A percentile compares a stretch with the other conserved stretches of the same genome.
Conservation (phyloP, 495 filamentous ascomycete species). For the Beverwykella pulmonaria region DNA sequence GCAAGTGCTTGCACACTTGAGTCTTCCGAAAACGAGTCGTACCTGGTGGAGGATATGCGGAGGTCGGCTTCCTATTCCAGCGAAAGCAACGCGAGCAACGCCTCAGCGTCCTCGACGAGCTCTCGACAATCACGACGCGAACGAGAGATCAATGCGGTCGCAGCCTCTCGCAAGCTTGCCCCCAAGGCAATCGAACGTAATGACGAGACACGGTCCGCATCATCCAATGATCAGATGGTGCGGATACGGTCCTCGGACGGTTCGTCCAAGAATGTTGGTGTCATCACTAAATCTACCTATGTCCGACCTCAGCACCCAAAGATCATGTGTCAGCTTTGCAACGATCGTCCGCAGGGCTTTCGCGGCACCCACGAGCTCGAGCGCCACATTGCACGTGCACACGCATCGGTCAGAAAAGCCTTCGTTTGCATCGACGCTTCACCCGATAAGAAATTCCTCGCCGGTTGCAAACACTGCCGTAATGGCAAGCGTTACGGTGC, state of each 20-base stretch:
- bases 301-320: constrained; percentile 76
- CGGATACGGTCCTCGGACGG: constrained; percentile 61
- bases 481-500: constrained; percentile 79
- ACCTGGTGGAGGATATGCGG: constrained; percentile 39
- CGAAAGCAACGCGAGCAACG: constrained; percentile 31
- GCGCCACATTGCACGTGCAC: constrained; percentile 80
- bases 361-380: constrained; percentile 92
- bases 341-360: constrained; percentile 80
- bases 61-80: constrained; percentile 34
- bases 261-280: constrained; percentile 61
- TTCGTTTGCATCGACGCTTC: constrained; percentile 77
- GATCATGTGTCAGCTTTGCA: constrained; percentile 73
- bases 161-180: constrained; percentile 27
- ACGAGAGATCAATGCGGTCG: constrained; percentile 36
- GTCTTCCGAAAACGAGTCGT: constrained; percentile 25
- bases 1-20: constrained; percentile 23
- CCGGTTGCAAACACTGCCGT: constrained; percentile 86
- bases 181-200: constrained; percentile 30
- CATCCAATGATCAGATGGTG: constrained; percentile 53
- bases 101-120: constrained; percentile 27
- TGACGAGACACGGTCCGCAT: constrained; percentile 26
- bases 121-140: constrained; percentile 36
- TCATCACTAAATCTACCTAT: constrained; percentile 71
- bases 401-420: constrained; percentile 71
- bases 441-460: constrained; percentile 62